phyloP scores from a whole-genome alignment of 1,139 yeast species.

The Magnusiomyces clavatus region DNA sequence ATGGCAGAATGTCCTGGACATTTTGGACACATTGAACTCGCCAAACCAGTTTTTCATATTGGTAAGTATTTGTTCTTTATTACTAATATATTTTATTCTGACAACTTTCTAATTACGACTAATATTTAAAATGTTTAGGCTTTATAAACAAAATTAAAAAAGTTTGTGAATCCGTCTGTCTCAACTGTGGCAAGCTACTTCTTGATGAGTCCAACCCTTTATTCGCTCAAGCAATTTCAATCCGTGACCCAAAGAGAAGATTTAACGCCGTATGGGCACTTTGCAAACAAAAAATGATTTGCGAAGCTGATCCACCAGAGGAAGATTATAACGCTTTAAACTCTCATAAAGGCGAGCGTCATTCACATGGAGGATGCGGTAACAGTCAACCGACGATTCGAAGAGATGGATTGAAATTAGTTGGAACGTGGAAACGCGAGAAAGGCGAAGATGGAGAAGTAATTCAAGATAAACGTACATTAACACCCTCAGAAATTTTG shows the following conservation, averaged over 20 bases:
- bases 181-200: constrained; percentile 94
- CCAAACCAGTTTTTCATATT: constrained; percentile 96
- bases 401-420: constrained; percentile 87
- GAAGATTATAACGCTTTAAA: constrained; percentile 36
- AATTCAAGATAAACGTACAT: constrained; percentile 85
- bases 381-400: constrained; percentile 94
- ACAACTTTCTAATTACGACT: constrained; percentile 46
- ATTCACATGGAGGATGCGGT: constrained; percentile 96
- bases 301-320: constrained; percentile 82
- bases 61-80: constrained; percentile 36
- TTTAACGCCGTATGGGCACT: constrained; percentile 94
- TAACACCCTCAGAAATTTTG: constrained; percentile 82
- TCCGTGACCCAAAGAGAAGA: constrained; percentile 90
- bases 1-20: constrained; percentile 99
- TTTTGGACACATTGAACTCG: constrained; percentile 96
- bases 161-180: constrained; percentile 93
- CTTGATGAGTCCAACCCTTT: constrained; percentile 74
- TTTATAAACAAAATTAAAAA: constrained; percentile 90
- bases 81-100: constrained; percentile 44
- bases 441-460: constrained; percentile 72
- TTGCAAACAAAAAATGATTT: constrained; percentile 87
- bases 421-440: constrained; percentile 96
- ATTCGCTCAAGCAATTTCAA: constrained; percentile 82
- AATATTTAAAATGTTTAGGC: constrained; percentile 18
- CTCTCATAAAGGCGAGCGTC: constrained; percentile 34